phyloP scores from a whole-genome alignment of 1,139 yeast species.

The Suhomyces bokatorum region DNA sequence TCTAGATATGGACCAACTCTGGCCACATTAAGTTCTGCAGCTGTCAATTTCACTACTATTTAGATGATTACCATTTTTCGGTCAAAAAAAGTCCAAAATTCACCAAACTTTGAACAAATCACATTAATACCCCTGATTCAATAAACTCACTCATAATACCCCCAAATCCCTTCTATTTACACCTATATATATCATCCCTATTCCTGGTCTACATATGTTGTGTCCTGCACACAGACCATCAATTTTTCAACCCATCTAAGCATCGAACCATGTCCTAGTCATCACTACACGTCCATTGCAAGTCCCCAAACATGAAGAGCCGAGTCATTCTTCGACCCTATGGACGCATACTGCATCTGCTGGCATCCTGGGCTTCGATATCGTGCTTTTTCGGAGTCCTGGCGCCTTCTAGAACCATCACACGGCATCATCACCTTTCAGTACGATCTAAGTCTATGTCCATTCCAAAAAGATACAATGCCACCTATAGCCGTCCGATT shows the following conservation, averaged over 20 bases:
- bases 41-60: too few species aligned
- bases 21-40: too few species aligned
- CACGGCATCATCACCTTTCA: background rate
- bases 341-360: background rate
- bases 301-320: conserved; percentile 3
- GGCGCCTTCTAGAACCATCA: background rate
- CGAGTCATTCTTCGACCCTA: conserved; percentile 7
- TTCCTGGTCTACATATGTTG: background rate
- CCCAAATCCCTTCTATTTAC: background rate
- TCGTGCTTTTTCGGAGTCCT: background rate
- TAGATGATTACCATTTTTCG: too few species aligned
- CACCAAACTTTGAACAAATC: too few species aligned
- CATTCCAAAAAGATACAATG: background rate
- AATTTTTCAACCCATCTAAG: conserved; percentile 6
- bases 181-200: background rate
- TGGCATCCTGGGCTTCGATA: background rate
- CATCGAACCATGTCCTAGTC: background rate
- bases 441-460: conserved; percentile 2
- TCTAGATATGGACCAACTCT: too few species aligned
- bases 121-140: too few species aligned
- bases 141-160: too few species aligned
- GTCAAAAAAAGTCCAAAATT: too few species aligned
- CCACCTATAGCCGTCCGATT: background rate
- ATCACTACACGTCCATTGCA: too few species aligned
- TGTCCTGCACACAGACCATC: conserved; percentile 8